Percentiles rank a stretch among this genome's conserved stretches.
Evolutionary conservation across 1,284 basidiomycete species (phyloP).

Genomic region (Apiotrichum akiyoshidainum): DNA sequence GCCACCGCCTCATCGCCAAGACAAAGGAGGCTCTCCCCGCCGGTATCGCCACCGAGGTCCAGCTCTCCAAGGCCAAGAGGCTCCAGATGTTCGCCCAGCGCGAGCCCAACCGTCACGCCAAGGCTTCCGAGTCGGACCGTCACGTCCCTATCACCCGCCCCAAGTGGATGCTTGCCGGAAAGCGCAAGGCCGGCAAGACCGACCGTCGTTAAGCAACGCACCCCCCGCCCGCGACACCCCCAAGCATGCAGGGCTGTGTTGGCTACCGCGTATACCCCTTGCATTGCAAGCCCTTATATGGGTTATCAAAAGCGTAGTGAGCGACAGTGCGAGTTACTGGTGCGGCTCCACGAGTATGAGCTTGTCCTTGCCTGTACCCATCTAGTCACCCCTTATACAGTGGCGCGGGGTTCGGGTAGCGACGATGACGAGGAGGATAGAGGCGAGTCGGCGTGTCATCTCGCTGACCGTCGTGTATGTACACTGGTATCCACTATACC

Average conservation of each 20-base stretch:
- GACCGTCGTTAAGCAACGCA: conserved; percentile 61
- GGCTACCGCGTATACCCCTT: too few relatives aligned
- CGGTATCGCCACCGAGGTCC: conserved; percentile 76
- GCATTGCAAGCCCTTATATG: not conserved
- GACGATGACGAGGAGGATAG: conserved; percentile 2
- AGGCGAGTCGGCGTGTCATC: conserved; percentile 3
- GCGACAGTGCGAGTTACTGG: conserved; percentile 1
- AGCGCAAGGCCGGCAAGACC: conserved; percentile 83
- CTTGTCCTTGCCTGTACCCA: not conserved
- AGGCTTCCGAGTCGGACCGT: conserved; percentile 84
- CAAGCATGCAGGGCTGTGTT: not conserved
- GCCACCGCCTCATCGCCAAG: conserved; percentile 5
- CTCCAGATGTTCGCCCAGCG: conserved; percentile 81
- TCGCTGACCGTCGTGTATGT: conserved; percentile 6
- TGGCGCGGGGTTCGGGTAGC: not conserved
- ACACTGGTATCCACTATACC: conserved; percentile 8
- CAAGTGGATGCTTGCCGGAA: conserved; percentile 70
- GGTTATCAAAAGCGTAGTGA: not conserved
- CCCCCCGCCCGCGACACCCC: not conserved
- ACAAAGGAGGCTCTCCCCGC: conserved; percentile 49
- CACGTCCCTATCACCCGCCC: conserved; percentile 50
- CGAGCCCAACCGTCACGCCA: conserved; percentile 77
- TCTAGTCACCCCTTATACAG: not conserved
- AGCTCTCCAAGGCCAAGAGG: conserved; percentile 72
- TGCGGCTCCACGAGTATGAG: not conserved